phyloP scores from a whole-genome alignment of 306 rosid species.

The Mimosa pudica region DNA sequence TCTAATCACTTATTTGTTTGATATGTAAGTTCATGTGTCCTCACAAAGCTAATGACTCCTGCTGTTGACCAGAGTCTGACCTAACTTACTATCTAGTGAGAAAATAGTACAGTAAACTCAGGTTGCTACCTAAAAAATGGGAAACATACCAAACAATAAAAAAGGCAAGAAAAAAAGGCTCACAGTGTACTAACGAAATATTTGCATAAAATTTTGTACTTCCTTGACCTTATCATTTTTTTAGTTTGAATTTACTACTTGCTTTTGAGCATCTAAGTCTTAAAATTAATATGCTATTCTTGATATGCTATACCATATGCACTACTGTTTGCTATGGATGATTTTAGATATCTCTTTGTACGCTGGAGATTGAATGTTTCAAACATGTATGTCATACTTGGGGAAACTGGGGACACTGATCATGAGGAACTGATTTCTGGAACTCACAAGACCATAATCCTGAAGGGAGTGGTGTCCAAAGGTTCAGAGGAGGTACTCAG shows the following conservation, averaged over 20 bases:
- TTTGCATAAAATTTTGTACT: neutral
- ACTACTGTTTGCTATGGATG: constrained; percentile 4
- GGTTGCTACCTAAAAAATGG: no score
- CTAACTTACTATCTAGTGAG: no score
- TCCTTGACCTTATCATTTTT: neutral
- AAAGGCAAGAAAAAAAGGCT: no score
- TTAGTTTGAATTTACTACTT: neutral
- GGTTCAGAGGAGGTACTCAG: constrained; percentile 58
- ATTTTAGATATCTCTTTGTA: constrained; percentile 78
- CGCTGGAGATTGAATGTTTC: constrained; percentile 86
- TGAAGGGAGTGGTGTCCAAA: constrained; percentile 64
- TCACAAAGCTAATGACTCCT: no score
- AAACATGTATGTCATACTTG: constrained; percentile 81
- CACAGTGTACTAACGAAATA: neutral
- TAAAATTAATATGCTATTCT: no score
- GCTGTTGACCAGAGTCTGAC: no score
- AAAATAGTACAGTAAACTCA: no score
- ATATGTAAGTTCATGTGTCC: no score
- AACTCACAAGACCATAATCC: constrained; percentile 73
- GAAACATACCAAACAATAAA: no score
- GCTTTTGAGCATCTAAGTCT: no score
- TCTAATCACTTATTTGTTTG: neutral
- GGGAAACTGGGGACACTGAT: constrained; percentile 87
- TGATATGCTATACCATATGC: neutral
- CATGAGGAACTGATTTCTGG: constrained; percentile 88